A percentile compares a stretch with the other conserved stretches of the same genome.
These are phyloP conservation scores for Centaurea solstitialis DNA, from an alignment of 129 eudicot genomes.

Conservation along the genomic window DNA sequence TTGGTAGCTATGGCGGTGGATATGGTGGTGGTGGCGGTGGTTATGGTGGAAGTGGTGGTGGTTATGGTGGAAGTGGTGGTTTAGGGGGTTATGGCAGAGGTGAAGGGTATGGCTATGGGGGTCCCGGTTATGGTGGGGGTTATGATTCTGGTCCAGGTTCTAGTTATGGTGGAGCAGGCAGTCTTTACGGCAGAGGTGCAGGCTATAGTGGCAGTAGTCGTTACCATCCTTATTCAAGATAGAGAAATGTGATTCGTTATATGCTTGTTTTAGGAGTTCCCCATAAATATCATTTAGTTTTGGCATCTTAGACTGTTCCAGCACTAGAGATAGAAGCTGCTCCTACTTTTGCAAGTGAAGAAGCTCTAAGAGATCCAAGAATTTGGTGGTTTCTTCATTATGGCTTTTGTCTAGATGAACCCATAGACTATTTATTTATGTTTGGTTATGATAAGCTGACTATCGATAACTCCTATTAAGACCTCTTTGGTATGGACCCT, in stretches of 20 bases:
- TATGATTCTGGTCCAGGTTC: slow-evolving; percentile 40
- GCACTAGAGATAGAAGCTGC: slow-evolving; percentile 33
- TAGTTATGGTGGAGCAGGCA: slow-evolving; percentile 65
- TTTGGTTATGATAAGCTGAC: not conserved
- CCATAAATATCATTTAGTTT: slow-evolving; percentile 19
- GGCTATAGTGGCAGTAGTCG: slow-evolving; percentile 77
- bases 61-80: slow-evolving; percentile 69
- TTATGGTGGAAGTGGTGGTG: slow-evolving; percentile 63
- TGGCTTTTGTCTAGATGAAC: slow-evolving; percentile 26
- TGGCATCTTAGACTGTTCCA: slow-evolving; percentile 31
- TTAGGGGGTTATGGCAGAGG: slow-evolving; percentile 77
- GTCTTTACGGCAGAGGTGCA: slow-evolving; percentile 62
- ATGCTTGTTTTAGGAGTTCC: slow-evolving; percentile 32
- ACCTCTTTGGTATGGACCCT: not conserved
- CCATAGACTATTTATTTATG: slow-evolving; percentile 3
- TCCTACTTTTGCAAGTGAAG: slow-evolving; percentile 13
- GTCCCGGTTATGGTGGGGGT: slow-evolving; percentile 54
- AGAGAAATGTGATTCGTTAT: slow-evolving; percentile 41
- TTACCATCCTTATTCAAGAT: slow-evolving; percentile 83
- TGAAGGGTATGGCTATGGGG: slow-evolving; percentile 53
- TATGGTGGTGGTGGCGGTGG: no score
- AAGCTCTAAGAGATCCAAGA: slow-evolving; percentile 37
- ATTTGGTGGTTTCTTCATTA: slow-evolving; percentile 11
- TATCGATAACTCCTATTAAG: not conserved
- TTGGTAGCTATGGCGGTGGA: slow-evolving; percentile 59